phyloP scores from a whole-genome alignment of 306 rosid species.

The Calophaca sinica region DNA sequence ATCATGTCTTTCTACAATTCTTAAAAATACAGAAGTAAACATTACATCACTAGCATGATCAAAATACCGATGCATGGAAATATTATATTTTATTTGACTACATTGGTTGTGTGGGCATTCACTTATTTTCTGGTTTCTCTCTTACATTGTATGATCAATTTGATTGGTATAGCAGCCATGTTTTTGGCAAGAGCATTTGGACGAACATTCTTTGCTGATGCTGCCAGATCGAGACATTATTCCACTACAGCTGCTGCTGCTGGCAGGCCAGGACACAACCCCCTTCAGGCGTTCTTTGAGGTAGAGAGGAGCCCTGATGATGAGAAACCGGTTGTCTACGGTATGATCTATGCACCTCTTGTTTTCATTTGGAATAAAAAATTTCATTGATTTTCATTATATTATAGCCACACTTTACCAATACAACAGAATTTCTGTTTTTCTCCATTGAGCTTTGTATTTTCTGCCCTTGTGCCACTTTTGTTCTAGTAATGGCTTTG shows the following conservation, averaged over 20 bases:
- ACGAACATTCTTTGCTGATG: constrained; percentile 62
- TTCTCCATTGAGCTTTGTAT: neutral
- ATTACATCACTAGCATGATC: too few species aligned
- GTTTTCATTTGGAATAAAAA: constrained; percentile 20
- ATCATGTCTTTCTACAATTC: neutral
- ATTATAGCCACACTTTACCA: neutral
- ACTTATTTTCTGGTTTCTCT: constrained; percentile 25
- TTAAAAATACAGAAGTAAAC: neutral
- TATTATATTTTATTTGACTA: constrained; percentile 32
- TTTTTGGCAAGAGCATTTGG: constrained; percentile 68
- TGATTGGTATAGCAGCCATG: constrained; percentile 34
- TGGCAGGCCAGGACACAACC: constrained; percentile 57
- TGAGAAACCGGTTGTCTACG: constrained; percentile 82
- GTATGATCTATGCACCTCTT: constrained; percentile 48
- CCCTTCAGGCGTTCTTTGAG: constrained; percentile 88
- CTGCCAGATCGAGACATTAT: constrained; percentile 65
- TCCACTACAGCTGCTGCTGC: constrained; percentile 40
- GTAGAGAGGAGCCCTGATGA: constrained; percentile 66
- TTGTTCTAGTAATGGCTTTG: constrained; percentile 5
- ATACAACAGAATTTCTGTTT: neutral
- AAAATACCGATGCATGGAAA: neutral
- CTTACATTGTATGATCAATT: constrained; percentile 33
- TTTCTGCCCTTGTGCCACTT: neutral
- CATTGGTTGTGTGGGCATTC: constrained; percentile 2
- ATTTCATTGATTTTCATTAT: neutral